Evolutionary conservation across 345 rosid genomes (phyloP).

Genomic region (Camelina neglecta): DNA sequence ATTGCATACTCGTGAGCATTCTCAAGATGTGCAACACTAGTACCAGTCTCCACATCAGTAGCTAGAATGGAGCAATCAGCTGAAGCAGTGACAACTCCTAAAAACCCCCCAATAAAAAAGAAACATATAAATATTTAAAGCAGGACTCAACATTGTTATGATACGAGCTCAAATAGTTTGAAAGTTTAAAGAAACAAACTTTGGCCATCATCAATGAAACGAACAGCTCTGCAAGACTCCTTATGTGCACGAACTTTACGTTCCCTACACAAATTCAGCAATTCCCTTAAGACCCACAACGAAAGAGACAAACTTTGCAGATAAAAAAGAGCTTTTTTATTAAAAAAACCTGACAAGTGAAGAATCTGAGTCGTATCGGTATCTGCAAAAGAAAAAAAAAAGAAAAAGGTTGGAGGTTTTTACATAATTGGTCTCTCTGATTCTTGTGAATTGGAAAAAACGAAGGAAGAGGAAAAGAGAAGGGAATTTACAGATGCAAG

Average conservation of each 20-base stretch:
- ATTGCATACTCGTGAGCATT: conserved; percentile 81
- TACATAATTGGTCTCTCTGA: background rate
- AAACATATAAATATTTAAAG: background rate
- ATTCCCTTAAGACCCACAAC: conserved; percentile 6
- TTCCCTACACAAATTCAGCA: conserved; percentile 43
- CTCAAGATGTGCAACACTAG: conserved; percentile 71
- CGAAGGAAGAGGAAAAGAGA: background rate
- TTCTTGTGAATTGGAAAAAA: background rate
- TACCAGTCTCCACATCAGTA: conserved; percentile 84
- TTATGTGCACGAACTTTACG: conserved; percentile 58
- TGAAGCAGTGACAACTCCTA: conserved; percentile 80
- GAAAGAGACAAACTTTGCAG: conserved; percentile 17
- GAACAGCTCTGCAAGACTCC: conserved; percentile 77
- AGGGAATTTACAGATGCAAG: conserved; percentile 62
- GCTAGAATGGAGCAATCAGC: conserved; percentile 82
- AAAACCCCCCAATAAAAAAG: conserved; percentile 13
- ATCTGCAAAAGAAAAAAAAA: too few relatives aligned
- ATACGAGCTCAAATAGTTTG: background rate
- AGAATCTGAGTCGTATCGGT: conserved; percentile 60
- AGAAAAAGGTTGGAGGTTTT: background rate
- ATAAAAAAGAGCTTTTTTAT: background rate
- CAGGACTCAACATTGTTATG: background rate
- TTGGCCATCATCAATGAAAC: conserved; percentile 69
- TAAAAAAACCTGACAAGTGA: conserved; percentile 58
- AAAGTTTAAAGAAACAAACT: conserved; percentile 41